phyloP scores from a whole-genome alignment of 306 rosid species.

The Casuarina equisetifolia region DNA sequence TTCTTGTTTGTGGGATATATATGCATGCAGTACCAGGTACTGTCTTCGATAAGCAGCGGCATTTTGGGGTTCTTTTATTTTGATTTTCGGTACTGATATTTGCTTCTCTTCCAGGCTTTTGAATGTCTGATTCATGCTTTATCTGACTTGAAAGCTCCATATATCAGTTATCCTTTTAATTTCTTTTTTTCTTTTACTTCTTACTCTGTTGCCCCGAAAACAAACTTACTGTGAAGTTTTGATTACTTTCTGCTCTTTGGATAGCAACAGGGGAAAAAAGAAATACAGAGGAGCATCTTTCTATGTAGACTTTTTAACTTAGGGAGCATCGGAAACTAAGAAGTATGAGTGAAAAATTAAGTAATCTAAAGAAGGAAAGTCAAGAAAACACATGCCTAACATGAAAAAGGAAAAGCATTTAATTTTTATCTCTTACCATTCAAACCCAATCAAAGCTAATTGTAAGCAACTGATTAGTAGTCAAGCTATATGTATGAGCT shows the following conservation, averaged over 20 bases:
- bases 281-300: neutral
- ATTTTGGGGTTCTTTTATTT: neutral
- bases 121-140: neutral
- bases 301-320: neutral
- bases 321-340: neutral
- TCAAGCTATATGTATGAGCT: neutral
- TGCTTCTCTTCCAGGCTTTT: constrained; percentile 2
- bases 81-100: neutral
- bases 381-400: neutral
- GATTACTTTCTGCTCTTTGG: neutral
- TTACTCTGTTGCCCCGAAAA: too few species aligned
- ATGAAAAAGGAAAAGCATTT: constrained; percentile 7
- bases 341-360: neutral
- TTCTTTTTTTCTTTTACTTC: neutral
- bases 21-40: neutral
- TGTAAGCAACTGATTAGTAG: neutral
- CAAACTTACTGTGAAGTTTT: neutral
- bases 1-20: neutral
- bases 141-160: neutral
- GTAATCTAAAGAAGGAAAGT: neutral
- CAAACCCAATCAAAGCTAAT: neutral
- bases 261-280: neutral
- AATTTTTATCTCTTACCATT: neutral
- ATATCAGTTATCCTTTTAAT: neutral
- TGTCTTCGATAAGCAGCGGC: neutral